These are phyloP conservation scores for Fusarium multiceps DNA, from an alignment of 2,329 filamentous ascomycete species.

Conservation along the genomic window DNA sequence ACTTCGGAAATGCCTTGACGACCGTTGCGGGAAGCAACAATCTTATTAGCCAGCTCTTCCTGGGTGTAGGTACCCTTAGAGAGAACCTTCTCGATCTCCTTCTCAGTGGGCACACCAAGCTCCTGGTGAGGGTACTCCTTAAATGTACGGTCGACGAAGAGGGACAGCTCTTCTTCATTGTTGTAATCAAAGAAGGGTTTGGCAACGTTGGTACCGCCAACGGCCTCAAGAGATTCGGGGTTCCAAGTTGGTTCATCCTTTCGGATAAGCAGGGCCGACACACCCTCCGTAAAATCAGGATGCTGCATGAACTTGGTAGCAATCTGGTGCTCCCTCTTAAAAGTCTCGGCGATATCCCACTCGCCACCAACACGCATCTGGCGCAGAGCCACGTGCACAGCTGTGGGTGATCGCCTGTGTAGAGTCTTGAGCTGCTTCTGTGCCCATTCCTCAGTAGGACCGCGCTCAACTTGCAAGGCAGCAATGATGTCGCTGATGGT, in stretches of 20 bases:
- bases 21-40: slow-evolving; percentile 68
- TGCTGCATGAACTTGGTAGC: slow-evolving; percentile 89
- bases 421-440: slow-evolving; percentile 80
- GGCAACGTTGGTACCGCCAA: slow-evolving; percentile 66
- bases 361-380: slow-evolving; percentile 80
- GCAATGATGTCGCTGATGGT: slow-evolving; percentile 76
- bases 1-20: slow-evolving; percentile 78
- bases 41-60: slow-evolving; percentile 70
- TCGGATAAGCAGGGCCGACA: slow-evolving; percentile 81
- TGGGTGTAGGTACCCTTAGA: slow-evolving; percentile 54
- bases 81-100: slow-evolving; percentile 63
- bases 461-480: slow-evolving; percentile 68
- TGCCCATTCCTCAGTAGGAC: slow-evolving; percentile 77
- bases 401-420: slow-evolving; percentile 82
- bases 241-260: slow-evolving; percentile 80
- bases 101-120: slow-evolving; percentile 81
- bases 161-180: slow-evolving; percentile 60
- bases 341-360: slow-evolving; percentile 88
- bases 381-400: slow-evolving; percentile 83
- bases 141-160: slow-evolving; percentile 74
- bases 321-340: slow-evolving; percentile 86
- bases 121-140: slow-evolving; percentile 75
- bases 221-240: slow-evolving; percentile 76
- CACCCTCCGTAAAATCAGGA: slow-evolving; percentile 91
- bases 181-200: slow-evolving; percentile 75